Evolutionary conservation across 2,329 filamentous ascomycete species (phyloP), one percentile per base, ranked within the genome.

Genomic region (Huntiella decipiens): DNA sequence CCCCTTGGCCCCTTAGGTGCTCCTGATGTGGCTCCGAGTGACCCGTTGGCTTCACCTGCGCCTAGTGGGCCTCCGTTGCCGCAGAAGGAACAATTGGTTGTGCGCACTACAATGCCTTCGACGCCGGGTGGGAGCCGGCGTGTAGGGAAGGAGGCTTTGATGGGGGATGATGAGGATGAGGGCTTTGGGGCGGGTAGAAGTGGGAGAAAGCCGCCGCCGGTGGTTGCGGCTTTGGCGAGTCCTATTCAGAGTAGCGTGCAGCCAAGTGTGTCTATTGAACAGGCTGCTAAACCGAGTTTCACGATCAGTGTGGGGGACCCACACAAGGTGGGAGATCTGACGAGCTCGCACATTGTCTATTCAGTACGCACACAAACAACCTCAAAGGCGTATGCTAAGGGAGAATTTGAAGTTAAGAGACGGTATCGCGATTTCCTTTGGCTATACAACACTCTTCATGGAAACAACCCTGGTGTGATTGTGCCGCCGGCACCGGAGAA

Each of bases 401-500:
- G 83, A 44, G 87, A 94, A 57, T 96, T 98, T 57, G 79, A 85
- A 47, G 91, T 98, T 54, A 93, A 86, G 56, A 74, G 91, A 55
- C 77, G 91, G 57, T 98, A 96, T 62, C 79, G 87, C 49, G 91
- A 98, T 63, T 98, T 98, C 60, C 67, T 98, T 45, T 98, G 91
- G 91, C 76, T 98, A 22, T 98, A 98, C 62, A 95, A 80, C 54
- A 85, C 87, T 28, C 69, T 98, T 50, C 91, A 96, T 59, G 80
- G 78, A 51, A 98, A 93, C 60, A 95, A 91, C 56, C 91, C 91
- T 0, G 91, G 91, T 48, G 79, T 95, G 34, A 86, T 98, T 28
- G 84, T 98, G 10, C 91, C 91, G 0, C 88, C 91, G 5, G 91
- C 91, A 0, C 91, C 91, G 1, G 91, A 98, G 65, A 98, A 98